Evolutionary conservation across 495 filamentous ascomycete species (phyloP).

Genomic region (Aspergillus incahuasiensis): DNA sequence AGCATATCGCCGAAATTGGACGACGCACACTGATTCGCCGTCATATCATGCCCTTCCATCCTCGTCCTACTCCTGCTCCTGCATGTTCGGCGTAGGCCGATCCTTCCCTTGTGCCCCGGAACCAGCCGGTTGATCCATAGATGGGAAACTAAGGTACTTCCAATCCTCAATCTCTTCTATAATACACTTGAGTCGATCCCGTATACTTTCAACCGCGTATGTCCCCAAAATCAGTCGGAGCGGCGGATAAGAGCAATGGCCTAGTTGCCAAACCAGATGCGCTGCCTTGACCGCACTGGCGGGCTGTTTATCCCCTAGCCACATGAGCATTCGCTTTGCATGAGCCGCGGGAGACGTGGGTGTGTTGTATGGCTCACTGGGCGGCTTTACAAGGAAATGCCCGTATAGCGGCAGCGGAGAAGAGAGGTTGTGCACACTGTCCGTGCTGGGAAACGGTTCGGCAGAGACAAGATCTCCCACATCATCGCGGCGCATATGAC

Average conservation of each 20-base stretch:
- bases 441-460: slow-evolving; percentile 9
- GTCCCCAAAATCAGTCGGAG: slow-evolving; percentile 79
- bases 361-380: slow-evolving; percentile 74
- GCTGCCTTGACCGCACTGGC: slow-evolving; percentile 89
- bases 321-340: slow-evolving; percentile 90
- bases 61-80: slow-evolving; percentile 1
- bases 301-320: slow-evolving; percentile 87
- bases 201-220: slow-evolving; percentile 91
- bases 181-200: slow-evolving; percentile 80
- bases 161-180: slow-evolving; percentile 95
- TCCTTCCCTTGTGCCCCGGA: background rate
- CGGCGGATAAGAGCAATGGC: slow-evolving; percentile 87
- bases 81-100: background rate
- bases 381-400: slow-evolving; percentile 84
- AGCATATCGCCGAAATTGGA: background rate
- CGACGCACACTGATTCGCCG: background rate
- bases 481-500: slow-evolving; percentile 77
- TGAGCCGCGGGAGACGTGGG: slow-evolving; percentile 77
- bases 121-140: slow-evolving; percentile 21
- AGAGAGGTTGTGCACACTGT: slow-evolving; percentile 31
- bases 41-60: background rate
- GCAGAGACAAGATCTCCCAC: slow-evolving; percentile 31
- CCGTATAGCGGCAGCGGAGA: slow-evolving; percentile 73
- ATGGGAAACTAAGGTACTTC: slow-evolving; percentile 67
- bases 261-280: slow-evolving; percentile 95